Evolutionary conservation across 805 yeast species (phyloP).

Genomic region (Jamesozyma piceae): DNA sequence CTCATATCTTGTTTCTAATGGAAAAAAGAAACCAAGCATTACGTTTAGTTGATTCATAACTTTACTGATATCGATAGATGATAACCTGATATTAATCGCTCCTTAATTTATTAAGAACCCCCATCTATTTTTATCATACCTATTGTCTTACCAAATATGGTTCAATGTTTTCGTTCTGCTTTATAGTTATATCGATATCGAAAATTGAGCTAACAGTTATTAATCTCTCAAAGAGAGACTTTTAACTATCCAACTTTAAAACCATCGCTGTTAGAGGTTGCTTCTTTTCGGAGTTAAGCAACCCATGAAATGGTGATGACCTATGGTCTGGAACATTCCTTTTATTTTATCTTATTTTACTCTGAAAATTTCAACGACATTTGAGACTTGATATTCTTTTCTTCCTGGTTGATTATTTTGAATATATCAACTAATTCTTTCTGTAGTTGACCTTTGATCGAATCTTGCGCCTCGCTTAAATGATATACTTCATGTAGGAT

Average conservation of each 20-base stretch:
- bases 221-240: not conserved
- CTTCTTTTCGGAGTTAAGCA: constrained; percentile 46
- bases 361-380: constrained; percentile 22
- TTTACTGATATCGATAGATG: constrained; percentile 1
- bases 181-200: constrained; percentile 4
- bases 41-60: not conserved
- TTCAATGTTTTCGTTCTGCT: constrained; percentile 1
- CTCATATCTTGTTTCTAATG: too few relatives aligned
- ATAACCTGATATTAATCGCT: not conserved
- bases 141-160: not conserved
- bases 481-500: constrained; percentile 17
- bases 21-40: not conserved
- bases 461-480: constrained; percentile 6
- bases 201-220: constrained; percentile 7
- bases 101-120: not conserved
- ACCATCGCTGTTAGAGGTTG: constrained; percentile 98
- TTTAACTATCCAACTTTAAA: constrained; percentile 65
- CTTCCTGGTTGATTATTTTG: constrained; percentile 15
- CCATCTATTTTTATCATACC: not conserved
- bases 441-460: constrained; percentile 2
- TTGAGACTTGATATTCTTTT: constrained; percentile 21
- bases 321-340: constrained; percentile 67
- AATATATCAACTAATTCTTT: constrained; percentile 12
- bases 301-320: constrained; percentile 97
- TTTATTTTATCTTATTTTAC: not conserved